Conservation (phyloP, 2,329 filamentous ascomycete genomes). For the Mycosphaerella sp. region DNA sequence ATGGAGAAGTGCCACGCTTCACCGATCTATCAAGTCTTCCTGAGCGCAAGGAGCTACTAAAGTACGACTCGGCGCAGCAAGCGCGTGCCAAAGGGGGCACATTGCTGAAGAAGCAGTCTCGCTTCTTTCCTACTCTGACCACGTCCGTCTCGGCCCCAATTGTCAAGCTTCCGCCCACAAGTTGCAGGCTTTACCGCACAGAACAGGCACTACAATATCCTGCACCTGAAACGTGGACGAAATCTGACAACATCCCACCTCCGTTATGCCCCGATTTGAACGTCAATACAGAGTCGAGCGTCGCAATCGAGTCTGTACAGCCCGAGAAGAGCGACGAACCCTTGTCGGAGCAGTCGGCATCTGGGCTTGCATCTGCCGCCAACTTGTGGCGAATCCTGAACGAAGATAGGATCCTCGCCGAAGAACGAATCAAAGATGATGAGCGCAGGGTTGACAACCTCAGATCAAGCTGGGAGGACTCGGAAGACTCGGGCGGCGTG, state of each 20-base stretch:
- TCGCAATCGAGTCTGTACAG: not conserved
- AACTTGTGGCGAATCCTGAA: slow-evolving; percentile 29
- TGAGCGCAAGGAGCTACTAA: slow-evolving; percentile 14
- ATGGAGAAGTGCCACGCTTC: slow-evolving; percentile 24
- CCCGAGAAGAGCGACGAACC: not conserved
- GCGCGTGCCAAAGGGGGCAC: not conserved
- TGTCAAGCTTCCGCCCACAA: slow-evolving; percentile 22
- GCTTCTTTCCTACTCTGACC: slow-evolving; percentile 27
- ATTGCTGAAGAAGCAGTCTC: slow-evolving; percentile 23
- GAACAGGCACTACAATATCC: slow-evolving; percentile 16
- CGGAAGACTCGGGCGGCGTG: slow-evolving; percentile 7
- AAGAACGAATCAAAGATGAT: not conserved
- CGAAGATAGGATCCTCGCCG: not conserved
- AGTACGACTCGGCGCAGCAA: not conserved
- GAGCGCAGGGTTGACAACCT: not conserved
- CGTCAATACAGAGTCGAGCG: not conserved
- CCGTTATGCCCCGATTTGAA: not conserved
- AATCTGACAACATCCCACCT: not conserved
- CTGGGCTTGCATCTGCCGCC: slow-evolving; percentile 17
- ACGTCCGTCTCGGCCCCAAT: slow-evolving; percentile 15
- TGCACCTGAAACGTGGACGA: not conserved
- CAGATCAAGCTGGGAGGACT: slow-evolving; percentile 3
- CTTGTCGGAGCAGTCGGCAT: not conserved
- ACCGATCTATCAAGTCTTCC: slow-evolving; percentile 28
- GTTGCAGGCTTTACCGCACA: slow-evolving; percentile 20